Conservation (phyloP, 1,284 basidiomycete genomes). For the Porodaedalea pini region DNA sequence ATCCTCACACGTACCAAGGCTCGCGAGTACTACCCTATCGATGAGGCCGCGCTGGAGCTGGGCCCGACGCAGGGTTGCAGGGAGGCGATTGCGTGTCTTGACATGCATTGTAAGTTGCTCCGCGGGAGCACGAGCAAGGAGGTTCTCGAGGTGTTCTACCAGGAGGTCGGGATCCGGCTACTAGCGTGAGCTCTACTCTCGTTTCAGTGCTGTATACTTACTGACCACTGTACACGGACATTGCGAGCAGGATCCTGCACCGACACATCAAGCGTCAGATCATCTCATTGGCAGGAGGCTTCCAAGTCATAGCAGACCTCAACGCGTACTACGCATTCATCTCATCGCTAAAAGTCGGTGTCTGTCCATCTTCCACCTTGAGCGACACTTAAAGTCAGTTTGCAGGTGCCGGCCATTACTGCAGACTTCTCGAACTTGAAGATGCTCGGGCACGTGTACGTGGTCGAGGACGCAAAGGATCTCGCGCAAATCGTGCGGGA, state of each 20-base stretch:
- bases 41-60: conserved; percentile 71
- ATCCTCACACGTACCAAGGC: conserved; percentile 81
- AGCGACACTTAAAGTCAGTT: not conserved
- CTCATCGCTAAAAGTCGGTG: conserved; percentile 65
- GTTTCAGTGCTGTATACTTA: not conserved
- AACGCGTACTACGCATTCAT: conserved; percentile 93
- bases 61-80: conserved; percentile 83
- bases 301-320: conserved; percentile 94
- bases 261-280: conserved; percentile 97
- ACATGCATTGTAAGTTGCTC: conserved; percentile 86
- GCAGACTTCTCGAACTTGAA: conserved; percentile 91
- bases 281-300: conserved; percentile 89
- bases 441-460: conserved; percentile 94
- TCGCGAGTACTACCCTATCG: conserved; percentile 86
- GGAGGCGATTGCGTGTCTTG: conserved; percentile 82
- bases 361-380: not conserved
- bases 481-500: conserved; percentile 93
- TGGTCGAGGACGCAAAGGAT: conserved; percentile 90
- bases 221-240: conserved; percentile 23
- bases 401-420: conserved; percentile 60
- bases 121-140: conserved; percentile 94
- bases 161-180: conserved; percentile 91
- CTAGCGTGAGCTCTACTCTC: conserved; percentile 60
- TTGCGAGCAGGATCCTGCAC: conserved; percentile 71
- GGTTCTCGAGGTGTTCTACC: conserved; percentile 95